Evolutionary conservation across 257 asterid species (phyloP).

Genomic region (Nicotiana paniculata): DNA sequence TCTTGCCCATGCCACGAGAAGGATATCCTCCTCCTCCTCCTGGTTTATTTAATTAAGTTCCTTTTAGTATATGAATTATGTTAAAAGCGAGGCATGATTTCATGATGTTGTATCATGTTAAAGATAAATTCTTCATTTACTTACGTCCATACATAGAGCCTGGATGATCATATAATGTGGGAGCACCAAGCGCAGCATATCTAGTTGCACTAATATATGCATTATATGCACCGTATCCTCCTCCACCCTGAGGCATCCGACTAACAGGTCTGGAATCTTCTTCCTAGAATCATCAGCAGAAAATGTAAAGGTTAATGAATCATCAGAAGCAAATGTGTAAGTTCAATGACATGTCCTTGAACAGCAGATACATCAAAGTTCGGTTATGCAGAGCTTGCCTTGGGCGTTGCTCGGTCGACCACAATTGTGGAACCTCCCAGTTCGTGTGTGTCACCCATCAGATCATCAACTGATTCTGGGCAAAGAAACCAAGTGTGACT

Average conservation of each 20-base stretch:
- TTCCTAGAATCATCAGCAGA: constrained; percentile 36
- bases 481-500: constrained; percentile 6
- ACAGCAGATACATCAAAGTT: not conserved
- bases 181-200: constrained; percentile 97
- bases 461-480: constrained; percentile 94
- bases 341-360: not conserved
- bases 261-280: constrained; percentile 76
- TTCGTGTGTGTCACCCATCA: constrained; percentile 86
- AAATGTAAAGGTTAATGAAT: not conserved
- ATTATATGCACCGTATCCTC: constrained; percentile 96
- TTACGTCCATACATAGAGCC: constrained; percentile 81
- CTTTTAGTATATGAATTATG: not conserved
- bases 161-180: constrained; percentile 81
- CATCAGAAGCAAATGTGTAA: not conserved
- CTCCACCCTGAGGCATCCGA: constrained; percentile 62
- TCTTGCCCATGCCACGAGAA: constrained; percentile 87
- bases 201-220: constrained; percentile 90
- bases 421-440: constrained; percentile 90
- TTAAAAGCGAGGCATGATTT: not conserved
- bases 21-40: constrained; percentile 35
- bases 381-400: constrained; percentile 31
- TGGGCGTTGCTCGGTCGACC: constrained; percentile 98
- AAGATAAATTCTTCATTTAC: constrained; percentile 15
- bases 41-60: constrained; percentile 11
- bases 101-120: not conserved